Conservation (phyloP, 352 stramenopile genomes). For the Phytophthora sp. region DNA sequence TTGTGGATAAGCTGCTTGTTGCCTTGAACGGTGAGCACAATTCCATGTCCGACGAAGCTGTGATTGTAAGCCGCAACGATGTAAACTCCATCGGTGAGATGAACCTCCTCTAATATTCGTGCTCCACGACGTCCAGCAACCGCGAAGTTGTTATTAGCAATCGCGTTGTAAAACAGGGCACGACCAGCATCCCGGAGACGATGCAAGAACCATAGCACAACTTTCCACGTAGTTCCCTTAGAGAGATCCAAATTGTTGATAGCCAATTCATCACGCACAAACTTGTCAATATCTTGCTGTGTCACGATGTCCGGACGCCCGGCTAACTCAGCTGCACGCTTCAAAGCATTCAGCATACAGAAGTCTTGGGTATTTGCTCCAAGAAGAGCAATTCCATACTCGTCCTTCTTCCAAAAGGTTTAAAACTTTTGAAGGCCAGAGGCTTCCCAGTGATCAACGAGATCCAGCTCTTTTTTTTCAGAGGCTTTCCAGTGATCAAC, state of each 20-base stretch:
- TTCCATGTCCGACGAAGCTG: slow-evolving; percentile 3
- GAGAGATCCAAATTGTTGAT: neutral
- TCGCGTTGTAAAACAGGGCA: slow-evolving; percentile 14
- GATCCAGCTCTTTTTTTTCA: too few species aligned
- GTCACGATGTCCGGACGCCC: slow-evolving; percentile 6
- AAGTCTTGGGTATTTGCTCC: neutral
- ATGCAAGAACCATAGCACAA: neutral
- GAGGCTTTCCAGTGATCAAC: too few species aligned
- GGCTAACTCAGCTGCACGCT: slow-evolving; percentile 1
- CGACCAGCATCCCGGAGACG: slow-evolving; percentile 9
- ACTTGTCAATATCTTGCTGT: slow-evolving; percentile 3
- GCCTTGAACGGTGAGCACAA: slow-evolving; percentile 5
- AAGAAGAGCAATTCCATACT: neutral
- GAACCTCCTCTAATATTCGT: slow-evolving; percentile 3
- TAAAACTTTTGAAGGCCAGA: too few species aligned
- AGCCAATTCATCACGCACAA: slow-evolving; percentile 2
- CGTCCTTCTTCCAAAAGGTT: too few species aligned
- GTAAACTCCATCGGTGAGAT: neutral
- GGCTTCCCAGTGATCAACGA: too few species aligned
- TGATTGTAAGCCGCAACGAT: slow-evolving; percentile 17
- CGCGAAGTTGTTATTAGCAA: slow-evolving; percentile 2
- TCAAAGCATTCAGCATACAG: slow-evolving; percentile 6
- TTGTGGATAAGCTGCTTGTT: slow-evolving; percentile 12
- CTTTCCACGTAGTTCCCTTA: slow-evolving; percentile 7
- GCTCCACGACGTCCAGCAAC: slow-evolving; percentile 4